phyloP scores from a whole-genome alignment of 495 filamentous ascomycete genomes.

The Neurospora sp. region DNA sequence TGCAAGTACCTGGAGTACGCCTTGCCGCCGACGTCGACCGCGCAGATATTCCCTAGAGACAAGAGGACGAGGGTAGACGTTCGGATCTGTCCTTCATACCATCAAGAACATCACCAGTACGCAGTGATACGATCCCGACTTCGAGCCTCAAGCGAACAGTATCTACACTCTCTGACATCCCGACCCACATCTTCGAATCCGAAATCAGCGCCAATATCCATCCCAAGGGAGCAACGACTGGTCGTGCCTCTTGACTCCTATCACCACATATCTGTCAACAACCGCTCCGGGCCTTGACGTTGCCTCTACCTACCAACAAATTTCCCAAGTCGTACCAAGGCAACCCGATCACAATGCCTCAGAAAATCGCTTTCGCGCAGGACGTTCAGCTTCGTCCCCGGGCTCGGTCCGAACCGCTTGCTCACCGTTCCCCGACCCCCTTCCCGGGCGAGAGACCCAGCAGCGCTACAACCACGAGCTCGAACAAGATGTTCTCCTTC shows the following conservation, averaged over 20 bases:
- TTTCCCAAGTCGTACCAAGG: neutral
- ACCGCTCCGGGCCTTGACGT: neutral
- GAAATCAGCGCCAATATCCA: neutral
- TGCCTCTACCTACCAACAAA: neutral
- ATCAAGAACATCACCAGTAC: neutral
- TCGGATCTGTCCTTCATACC: neutral
- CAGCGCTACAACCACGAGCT: neutral
- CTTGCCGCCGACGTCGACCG: neutral
- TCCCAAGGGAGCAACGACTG: neutral
- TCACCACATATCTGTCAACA: neutral
- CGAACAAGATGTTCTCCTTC: neutral
- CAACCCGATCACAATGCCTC: neutral
- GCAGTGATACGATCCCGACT: neutral
- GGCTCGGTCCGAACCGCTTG: neutral
- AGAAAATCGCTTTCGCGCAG: neutral
- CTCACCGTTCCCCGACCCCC: neutral
- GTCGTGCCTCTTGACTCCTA: neutral
- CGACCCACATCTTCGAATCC: neutral
- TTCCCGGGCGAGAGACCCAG: neutral
- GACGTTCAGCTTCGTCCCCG: neutral
- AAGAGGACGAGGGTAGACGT: neutral
- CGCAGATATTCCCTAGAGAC: neutral
- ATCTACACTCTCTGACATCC: neutral
- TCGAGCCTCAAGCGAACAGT: neutral
- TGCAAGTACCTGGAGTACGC: neutral